A percentile compares a stretch with the other conserved stretches of the same genome.
Evolutionary conservation across 805 yeast genomes (phyloP).

Genomic region (Hanseniaspora vineae): DNA sequence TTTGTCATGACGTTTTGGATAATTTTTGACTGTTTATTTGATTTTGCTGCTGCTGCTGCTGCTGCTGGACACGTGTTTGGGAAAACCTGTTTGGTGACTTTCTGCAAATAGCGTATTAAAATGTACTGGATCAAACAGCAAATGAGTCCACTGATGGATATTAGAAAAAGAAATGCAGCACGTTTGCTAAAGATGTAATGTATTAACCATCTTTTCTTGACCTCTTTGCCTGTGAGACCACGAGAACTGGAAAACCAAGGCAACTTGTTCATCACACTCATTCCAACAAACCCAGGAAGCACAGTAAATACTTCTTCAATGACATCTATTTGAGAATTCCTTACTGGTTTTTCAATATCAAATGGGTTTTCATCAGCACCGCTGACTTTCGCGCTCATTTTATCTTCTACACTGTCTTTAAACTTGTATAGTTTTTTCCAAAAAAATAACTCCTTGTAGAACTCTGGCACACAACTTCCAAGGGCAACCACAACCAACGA

Average conservation of each 20-base stretch:
- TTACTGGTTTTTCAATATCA: no score
- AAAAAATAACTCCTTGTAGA: constrained; percentile 30
- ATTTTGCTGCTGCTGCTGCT: neutral
- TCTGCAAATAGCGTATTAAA: constrained; percentile 23
- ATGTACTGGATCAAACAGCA: constrained; percentile 42
- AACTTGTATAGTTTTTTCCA: constrained; percentile 36
- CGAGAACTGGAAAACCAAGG: neutral
- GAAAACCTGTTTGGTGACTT: constrained; percentile 6
- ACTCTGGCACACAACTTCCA: constrained; percentile 29
- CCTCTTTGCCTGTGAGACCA: no score
- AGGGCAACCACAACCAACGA: constrained; percentile 30
- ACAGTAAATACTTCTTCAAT: constrained; percentile 7
- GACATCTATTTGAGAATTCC: constrained; percentile 7
- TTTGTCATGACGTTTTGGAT: constrained; percentile 2
- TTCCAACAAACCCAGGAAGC: constrained; percentile 6
- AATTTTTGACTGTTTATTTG: constrained; percentile 5
- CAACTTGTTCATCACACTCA: neutral
- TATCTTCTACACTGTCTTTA: constrained; percentile 12
- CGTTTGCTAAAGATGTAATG: constrained; percentile 38
- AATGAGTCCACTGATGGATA: constrained; percentile 46
- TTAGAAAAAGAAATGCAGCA: constrained; percentile 34
- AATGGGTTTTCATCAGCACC: neutral
- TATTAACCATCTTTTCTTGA: constrained; percentile 25
- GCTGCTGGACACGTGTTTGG: neutral
- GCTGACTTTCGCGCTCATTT: neutral